Evolutionary conservation across 2,329 filamentous ascomycete genomes (phyloP).

Genomic region (Leptoxyphium fumago): DNA sequence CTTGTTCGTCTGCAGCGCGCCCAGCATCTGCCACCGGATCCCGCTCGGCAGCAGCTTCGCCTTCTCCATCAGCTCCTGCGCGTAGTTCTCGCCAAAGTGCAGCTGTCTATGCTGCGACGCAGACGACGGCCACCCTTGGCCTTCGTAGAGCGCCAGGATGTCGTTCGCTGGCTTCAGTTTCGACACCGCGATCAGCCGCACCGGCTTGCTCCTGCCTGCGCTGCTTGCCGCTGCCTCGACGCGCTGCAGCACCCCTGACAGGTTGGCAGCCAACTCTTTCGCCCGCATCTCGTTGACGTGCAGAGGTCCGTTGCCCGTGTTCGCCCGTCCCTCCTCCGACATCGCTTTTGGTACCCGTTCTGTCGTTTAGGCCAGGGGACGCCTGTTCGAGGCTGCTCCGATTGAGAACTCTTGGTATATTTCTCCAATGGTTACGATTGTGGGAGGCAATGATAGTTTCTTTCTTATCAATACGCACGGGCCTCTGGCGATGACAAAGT

Average conservation of each 20-base stretch:
- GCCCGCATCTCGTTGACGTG: conserved; percentile 28
- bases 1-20: conserved; percentile 84
- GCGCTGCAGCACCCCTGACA: conserved; percentile 25
- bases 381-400: neutral
- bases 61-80: conserved; percentile 69
- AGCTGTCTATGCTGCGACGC: conserved; percentile 28
- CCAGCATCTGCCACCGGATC: conserved; percentile 94
- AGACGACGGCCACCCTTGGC: conserved; percentile 20
- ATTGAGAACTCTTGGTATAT: neutral
- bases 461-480: no score
- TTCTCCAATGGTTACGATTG: neutral
- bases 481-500: no score
- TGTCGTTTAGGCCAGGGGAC: neutral
- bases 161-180: conserved; percentile 92
- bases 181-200: conserved; percentile 84
- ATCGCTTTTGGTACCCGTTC: conserved; percentile 18
- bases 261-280: conserved; percentile 30
- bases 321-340: conserved; percentile 9
- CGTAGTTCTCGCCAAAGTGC: conserved; percentile 96
- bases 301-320: conserved; percentile 9
- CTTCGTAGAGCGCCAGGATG: conserved; percentile 64
- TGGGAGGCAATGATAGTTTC: neutral
- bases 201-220: conserved; percentile 29
- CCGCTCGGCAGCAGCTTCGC: conserved; percentile 58
- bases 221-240: conserved; percentile 16